A percentile compares a stretch with the other conserved stretches of the same genome.
Conservation (phyloP, 176 grass and related monocot genomes). For the Phoenix roebelenii region DNA sequence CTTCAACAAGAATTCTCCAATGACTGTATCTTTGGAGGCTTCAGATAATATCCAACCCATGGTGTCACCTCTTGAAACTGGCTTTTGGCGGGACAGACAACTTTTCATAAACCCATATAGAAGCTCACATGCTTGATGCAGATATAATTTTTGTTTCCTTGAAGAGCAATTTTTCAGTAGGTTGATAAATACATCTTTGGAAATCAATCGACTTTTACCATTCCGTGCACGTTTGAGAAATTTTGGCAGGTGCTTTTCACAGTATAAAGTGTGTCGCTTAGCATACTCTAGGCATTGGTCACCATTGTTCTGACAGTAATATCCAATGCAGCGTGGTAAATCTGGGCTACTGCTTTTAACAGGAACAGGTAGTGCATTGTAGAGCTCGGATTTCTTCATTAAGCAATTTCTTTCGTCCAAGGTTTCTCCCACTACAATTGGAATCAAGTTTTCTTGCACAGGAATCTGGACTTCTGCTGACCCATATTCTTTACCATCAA, state of each 20-base stretch:
- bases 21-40: conserved; percentile 47
- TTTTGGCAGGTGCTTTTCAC: conserved; percentile 86
- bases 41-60: conserved; percentile 49
- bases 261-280: conserved; percentile 75
- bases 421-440: conserved; percentile 21
- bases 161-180: conserved; percentile 62
- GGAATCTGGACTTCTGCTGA: conserved; percentile 20
- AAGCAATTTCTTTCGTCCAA: conserved; percentile 40
- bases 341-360: conserved; percentile 27
- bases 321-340: conserved; percentile 49
- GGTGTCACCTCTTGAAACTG: conserved; percentile 40
- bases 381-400: conserved; percentile 37
- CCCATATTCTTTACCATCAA: conserved; percentile 8
- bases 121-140: conserved; percentile 87
- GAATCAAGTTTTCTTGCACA: conserved; percentile 22
- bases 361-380: conserved; percentile 27
- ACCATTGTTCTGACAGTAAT: conserved; percentile 29
- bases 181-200: conserved; percentile 87
- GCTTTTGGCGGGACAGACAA: conserved; percentile 40
- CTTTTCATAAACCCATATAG: conserved; percentile 83
- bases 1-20: conserved; percentile 78
- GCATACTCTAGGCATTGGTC: conserved; percentile 76
- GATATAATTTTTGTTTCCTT: conserved; percentile 69
- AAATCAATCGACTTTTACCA: conserved; percentile 83
- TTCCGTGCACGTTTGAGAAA: conserved; percentile 98